Evolutionary conservation across 352 stramenopile genomes (phyloP).

Genomic region (Aphanomyces euteiches): DNA sequence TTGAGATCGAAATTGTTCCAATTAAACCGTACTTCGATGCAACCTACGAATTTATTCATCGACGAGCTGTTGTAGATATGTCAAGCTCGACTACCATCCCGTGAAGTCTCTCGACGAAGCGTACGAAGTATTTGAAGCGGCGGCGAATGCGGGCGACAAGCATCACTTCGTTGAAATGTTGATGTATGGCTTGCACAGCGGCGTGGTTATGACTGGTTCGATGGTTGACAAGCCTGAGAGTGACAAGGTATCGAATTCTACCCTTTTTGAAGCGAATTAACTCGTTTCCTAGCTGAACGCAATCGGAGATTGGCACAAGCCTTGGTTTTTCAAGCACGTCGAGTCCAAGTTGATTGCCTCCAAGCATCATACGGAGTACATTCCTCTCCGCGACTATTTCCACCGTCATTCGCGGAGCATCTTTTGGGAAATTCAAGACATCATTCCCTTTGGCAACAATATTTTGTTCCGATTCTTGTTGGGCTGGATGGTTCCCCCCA

Average conservation of each 20-base stretch:
- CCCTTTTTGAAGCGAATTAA: background rate
- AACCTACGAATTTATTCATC: background rate
- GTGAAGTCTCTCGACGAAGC: slow-evolving; percentile 28
- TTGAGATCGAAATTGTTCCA: slow-evolving; percentile 35
- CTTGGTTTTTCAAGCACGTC: slow-evolving; percentile 58
- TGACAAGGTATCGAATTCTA: background rate
- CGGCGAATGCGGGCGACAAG: slow-evolving; percentile 9
- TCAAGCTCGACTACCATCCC: slow-evolving; percentile 40
- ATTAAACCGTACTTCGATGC: slow-evolving; percentile 30
- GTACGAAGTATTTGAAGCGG: slow-evolving; percentile 28
- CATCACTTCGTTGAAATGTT: slow-evolving; percentile 36
- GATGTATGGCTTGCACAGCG: slow-evolving; percentile 34
- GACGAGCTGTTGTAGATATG: slow-evolving; percentile 4
- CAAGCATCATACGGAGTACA: slow-evolving; percentile 34
- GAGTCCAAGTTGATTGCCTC: slow-evolving; percentile 27
- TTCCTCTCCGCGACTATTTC: slow-evolving; percentile 48
- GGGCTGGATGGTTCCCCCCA: slow-evolving; percentile 47
- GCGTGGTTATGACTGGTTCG: slow-evolving; percentile 41
- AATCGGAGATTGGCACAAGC: slow-evolving; percentile 46
- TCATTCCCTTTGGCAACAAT: slow-evolving; percentile 53
- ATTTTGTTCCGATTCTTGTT: slow-evolving; percentile 44
- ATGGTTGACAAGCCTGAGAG: slow-evolving; percentile 35
- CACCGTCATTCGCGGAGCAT: slow-evolving; percentile 44
- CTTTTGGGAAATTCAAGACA: slow-evolving; percentile 52
- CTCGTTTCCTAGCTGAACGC: slow-evolving; percentile 33